Percentiles rank a stretch among this genome's conserved stretches.
These are phyloP conservation scores for Annulohypoxylon bovei DNA, from an alignment of 495 filamentous ascomycete genomes.

Conservation along the genomic window DNA sequence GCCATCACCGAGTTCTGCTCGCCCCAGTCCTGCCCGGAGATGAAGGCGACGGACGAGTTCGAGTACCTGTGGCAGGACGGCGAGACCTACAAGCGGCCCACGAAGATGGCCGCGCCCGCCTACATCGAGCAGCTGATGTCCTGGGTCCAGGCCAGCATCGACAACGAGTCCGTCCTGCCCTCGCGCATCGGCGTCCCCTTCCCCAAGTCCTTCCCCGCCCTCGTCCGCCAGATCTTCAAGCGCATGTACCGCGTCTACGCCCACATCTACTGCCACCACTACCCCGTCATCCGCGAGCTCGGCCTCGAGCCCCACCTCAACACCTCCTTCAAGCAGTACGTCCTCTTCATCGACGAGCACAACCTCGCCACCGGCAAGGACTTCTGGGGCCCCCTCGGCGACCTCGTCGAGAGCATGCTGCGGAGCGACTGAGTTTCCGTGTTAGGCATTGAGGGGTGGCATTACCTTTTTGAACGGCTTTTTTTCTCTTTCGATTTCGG, in stretches of 20 bases:
- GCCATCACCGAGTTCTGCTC: constrained; percentile 99
- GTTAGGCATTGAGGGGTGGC: not conserved
- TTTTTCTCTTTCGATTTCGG: not conserved
- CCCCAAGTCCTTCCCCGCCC: constrained; percentile 87
- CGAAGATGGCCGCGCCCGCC: constrained; percentile 95
- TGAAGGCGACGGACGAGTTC: constrained; percentile 99
- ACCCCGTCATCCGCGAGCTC: constrained; percentile 93
- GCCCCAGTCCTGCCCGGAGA: constrained; percentile 94
- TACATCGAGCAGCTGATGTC: constrained; percentile 98
- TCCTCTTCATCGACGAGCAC: constrained; percentile 95
- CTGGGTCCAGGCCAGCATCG: constrained; percentile 95
- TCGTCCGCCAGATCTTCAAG: constrained; percentile 96
- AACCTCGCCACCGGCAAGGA: constrained; percentile 89
- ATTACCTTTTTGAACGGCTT: not conserved
- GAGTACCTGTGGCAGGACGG: constrained; percentile 99
- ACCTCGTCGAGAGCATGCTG: constrained; percentile 97
- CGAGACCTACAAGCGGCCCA: constrained; percentile 91
- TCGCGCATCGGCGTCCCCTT: constrained; percentile 95
- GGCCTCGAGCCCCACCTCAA: constrained; percentile 97
- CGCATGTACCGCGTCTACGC: constrained; percentile 98
- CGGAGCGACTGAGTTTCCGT: constrained; percentile 75
- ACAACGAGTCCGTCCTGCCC: constrained; percentile 94
- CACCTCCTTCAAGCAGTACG: constrained; percentile 99
- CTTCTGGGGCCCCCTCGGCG: constrained; percentile 96
- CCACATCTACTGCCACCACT: constrained; percentile 99